Evolutionary conservation across 306 rosid species (phyloP), one percentile per base, ranked within the genome.

Genomic region (Lagenaria siceraria): DNA sequence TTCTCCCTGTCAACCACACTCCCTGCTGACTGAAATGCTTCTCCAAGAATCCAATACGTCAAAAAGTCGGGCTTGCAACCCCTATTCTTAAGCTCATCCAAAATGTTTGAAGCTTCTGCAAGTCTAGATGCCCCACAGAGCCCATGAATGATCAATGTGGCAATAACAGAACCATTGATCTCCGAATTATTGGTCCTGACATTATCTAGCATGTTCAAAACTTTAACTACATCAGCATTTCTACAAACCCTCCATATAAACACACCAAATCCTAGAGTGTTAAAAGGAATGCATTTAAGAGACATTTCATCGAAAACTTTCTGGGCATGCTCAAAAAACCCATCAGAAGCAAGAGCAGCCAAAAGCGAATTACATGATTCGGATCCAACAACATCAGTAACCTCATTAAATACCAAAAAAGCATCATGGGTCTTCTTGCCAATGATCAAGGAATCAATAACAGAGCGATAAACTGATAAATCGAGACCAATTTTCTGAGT

Each of bases 1-100:
- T 81, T 87, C 75, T 87, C 89, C 76, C 84, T 87, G 43, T 86
- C 96, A 80, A 80, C 90, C 81, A 90, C 90, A 78, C 72, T 76
- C 61, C 88, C 86, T 69, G 78, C 72, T 38, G 78, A 79, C 49
- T 80, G 86, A 79, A 89, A 86, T 3, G 85, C 92, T 33, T 87
- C 83, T 0, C 95, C 89, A 19, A 94, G 89, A 88, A 90, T 84
- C 88, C 95, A 84, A 29, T 94, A 94, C 3, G 97, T 92, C 89
- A 94, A 83, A 78, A 94, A 95, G 87, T 95, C 98, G 40, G 98
- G 95, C 80, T 95, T 95, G 83, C 93, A 92, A 3, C 84, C 90
- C 82, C 87, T 87, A 49, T 64, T 85, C 78, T 96, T 84, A 55
- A 94, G 88, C 62, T 90, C 97, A 76, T 81, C 88, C 81, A 94